Evolutionary conservation across 2,329 filamentous ascomycete genomes (phyloP).

Genomic region (Aspergillus cejpii): DNA sequence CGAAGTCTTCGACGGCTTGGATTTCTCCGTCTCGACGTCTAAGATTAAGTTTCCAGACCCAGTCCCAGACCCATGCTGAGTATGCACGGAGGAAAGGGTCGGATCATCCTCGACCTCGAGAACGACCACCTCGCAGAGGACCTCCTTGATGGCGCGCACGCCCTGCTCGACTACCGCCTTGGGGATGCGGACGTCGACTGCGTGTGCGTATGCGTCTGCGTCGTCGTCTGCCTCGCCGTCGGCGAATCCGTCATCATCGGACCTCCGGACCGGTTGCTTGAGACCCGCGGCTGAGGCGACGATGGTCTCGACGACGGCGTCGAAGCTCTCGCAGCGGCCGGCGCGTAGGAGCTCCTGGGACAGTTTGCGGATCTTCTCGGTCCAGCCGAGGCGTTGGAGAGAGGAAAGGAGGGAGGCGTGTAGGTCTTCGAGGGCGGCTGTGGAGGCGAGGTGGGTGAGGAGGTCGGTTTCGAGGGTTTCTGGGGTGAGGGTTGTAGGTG

Average conservation of each 20-base stretch:
- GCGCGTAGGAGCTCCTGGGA: conserved; percentile 52
- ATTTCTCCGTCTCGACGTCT: conserved; percentile 13
- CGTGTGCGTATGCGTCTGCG: conserved; percentile 31
- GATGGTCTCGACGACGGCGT: conserved; percentile 51
- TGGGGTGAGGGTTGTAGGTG: conserved; percentile 28
- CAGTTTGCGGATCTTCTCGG: conserved; percentile 49
- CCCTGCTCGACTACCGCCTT: conserved; percentile 46
- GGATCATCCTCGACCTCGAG: conserved; percentile 41
- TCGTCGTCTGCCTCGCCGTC: conserved; percentile 18
- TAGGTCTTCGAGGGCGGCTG: conserved; percentile 50
- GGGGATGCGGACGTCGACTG: conserved; percentile 46
- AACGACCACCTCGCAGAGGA: conserved; percentile 47
- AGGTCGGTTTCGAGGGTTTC: conserved; percentile 37
- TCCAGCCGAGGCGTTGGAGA: conserved; percentile 54
- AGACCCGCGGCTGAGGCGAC: conserved; percentile 43
- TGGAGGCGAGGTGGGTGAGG: conserved; percentile 43
- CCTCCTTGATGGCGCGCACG: conserved; percentile 46
- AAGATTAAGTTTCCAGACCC: no score
- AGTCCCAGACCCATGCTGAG: conserved; percentile 4
- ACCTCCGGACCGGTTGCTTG: conserved; percentile 27
- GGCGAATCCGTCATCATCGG: conserved; percentile 3
- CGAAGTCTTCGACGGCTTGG: conserved; percentile 3
- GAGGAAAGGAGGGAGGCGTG: conserved; percentile 49
- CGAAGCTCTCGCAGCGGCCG: conserved; percentile 51
- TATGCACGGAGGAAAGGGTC: conserved; percentile 4